Conservation (phyloP, 805 yeast species). For the Lachancea mirantina region DNA sequence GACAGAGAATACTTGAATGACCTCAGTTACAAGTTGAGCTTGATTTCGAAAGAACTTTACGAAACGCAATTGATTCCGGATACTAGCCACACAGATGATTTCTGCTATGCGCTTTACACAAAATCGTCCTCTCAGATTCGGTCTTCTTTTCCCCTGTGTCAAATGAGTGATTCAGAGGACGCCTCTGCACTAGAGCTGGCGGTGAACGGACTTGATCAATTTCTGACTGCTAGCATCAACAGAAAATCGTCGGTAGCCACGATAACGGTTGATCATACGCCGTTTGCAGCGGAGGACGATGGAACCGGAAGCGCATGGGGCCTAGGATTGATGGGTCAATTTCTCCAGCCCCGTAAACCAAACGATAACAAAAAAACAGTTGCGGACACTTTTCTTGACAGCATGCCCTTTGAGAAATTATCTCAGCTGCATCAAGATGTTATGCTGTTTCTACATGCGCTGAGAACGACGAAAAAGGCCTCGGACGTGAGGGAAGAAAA, state of each 20-base stretch:
- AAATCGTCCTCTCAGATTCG: constrained; percentile 10
- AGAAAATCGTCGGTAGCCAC: constrained; percentile 11
- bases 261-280: constrained; percentile 1
- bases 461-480: constrained; percentile 15
- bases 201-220: constrained; percentile 21
- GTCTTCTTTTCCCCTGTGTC: constrained; percentile 25
- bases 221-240: constrained; percentile 6
- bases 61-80: constrained; percentile 4
- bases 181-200: constrained; percentile 20
- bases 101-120: constrained; percentile 20
- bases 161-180: constrained; percentile 5
- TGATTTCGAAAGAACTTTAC: constrained; percentile 19
- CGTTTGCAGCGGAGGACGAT: not conserved
- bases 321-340: constrained; percentile 8
- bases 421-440: constrained; percentile 23
- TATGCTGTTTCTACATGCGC: constrained; percentile 12
- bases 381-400: constrained; percentile 18
- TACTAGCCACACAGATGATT: no score
- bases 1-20: constrained; percentile 25
- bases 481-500: constrained; percentile 21
- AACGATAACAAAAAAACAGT: constrained; percentile 2
- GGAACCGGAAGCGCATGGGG: constrained; percentile 4
- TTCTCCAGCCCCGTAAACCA: constrained; percentile 1
- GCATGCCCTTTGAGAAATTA: constrained; percentile 18
- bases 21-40: constrained; percentile 17